Percentiles rank a stretch among this genome's conserved stretches.
These are phyloP conservation scores for Vigna hirtella DNA, from an alignment of 306 rosid genomes.

Conservation along the genomic window DNA sequence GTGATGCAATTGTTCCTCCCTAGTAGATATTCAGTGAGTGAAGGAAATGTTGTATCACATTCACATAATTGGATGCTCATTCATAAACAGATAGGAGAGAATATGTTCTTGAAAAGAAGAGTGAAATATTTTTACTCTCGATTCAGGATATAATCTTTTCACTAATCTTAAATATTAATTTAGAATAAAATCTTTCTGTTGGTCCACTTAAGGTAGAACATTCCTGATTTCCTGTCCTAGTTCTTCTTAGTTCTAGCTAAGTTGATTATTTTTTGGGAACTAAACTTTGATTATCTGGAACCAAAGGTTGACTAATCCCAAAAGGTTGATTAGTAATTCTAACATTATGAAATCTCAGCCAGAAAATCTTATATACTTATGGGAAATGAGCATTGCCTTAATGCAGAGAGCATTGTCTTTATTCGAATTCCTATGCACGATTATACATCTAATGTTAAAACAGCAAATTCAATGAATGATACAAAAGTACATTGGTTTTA, in stretches of 20 bases:
- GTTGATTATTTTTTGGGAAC: neutral
- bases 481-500: no score
- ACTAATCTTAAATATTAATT: neutral
- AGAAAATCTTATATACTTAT: neutral
- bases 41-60: constrained; percentile 22
- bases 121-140: constrained; percentile 13
- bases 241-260: neutral
- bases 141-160: constrained; percentile 30
- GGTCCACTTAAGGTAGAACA: neutral
- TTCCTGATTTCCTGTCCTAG: neutral
- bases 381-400: neutral
- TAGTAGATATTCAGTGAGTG: neutral
- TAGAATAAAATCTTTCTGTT: neutral
- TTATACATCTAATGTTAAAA: no score
- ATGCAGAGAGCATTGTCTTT: no score
- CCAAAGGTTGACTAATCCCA: neutral
- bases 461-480: no score
- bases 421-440: no score
- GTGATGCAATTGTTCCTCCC: constrained; percentile 38
- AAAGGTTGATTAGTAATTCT: neutral
- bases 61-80: constrained; percentile 35
- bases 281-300: neutral
- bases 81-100: constrained; percentile 24
- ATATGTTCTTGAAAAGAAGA: constrained; percentile 30
- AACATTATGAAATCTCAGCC: neutral